Conservation (phyloP, 139 green algal genomes). For the Chlorella sorokiniana region DNA sequence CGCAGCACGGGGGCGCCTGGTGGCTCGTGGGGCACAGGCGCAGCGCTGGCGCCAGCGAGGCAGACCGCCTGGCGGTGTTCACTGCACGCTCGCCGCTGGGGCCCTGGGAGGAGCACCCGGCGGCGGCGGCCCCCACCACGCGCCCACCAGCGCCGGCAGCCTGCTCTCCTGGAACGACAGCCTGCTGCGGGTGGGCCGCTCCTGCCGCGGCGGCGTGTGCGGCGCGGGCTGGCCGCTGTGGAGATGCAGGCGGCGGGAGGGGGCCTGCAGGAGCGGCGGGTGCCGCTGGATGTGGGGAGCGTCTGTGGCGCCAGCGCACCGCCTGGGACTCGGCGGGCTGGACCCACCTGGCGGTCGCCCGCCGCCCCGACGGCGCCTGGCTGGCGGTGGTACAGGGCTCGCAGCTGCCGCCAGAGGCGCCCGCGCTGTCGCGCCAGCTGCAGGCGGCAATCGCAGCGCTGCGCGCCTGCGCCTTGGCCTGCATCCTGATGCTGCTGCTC, state of each 20-base stretch:
- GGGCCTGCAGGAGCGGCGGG: not conserved
- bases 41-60: not conserved
- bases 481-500: not conserved
- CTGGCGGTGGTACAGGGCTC: slow-evolving; percentile 1
- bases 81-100: slow-evolving; percentile 6
- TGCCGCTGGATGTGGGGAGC: not conserved
- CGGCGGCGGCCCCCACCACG: not conserved
- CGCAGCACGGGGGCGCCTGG: slow-evolving; percentile 1
- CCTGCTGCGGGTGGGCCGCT: slow-evolving; percentile 16
- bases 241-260: not conserved
- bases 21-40: slow-evolving; percentile 17
- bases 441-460: not conserved
- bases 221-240: not conserved
- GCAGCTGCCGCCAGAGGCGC: not conserved
- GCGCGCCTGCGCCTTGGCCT: not conserved
- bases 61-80: slow-evolving; percentile 8
- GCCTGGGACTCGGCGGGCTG: slow-evolving; percentile 22
- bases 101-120: slow-evolving; percentile 18
- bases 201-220: not conserved
- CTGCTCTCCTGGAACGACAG: slow-evolving; percentile 6
- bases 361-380: not conserved
- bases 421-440: not conserved
- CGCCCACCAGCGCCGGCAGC: not conserved
- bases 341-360: not conserved
- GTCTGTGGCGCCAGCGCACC: slow-evolving; percentile 14